These are phyloP conservation scores for Rhipidocladum racemiflorum DNA, from an alignment of 176 grass and related monocot species.

Conservation along the genomic window DNA sequence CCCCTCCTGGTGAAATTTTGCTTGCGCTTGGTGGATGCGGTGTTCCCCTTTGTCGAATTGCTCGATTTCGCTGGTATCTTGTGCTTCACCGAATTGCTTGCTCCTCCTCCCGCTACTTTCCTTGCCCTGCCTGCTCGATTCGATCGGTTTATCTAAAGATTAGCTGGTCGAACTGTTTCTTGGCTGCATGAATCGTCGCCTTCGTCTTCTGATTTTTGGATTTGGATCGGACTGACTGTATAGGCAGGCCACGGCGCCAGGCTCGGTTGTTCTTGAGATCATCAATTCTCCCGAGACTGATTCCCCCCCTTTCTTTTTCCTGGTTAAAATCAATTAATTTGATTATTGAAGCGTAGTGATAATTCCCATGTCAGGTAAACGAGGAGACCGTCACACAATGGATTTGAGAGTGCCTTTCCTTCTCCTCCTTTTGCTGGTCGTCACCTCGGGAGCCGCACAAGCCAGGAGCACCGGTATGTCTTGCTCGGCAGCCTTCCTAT, in stretches of 20 bases:
- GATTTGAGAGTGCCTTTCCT: not conserved
- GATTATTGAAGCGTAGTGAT: not conserved
- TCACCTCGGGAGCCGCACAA: constrained; percentile 30
- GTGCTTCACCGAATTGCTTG: not conserved
- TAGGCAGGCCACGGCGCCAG: no score
- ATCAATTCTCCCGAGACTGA: no score
- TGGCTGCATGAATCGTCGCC: not conserved
- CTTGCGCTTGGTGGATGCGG: not conserved
- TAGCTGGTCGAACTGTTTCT: not conserved
- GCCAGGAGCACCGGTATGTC: constrained; percentile 17
- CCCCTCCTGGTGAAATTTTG: no score
- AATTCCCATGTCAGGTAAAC: not conserved
- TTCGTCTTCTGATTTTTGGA: not conserved
- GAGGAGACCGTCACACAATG: not conserved
- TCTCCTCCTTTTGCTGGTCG: constrained; percentile 21
- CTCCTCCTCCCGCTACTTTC: no score
- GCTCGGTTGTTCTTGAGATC: no score
- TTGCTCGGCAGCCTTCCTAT: not conserved
- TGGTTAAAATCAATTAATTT: not conserved
- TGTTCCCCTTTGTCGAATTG: no score
- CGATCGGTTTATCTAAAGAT: not conserved
- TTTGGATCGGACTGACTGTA: not conserved
- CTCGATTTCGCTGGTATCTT: no score
- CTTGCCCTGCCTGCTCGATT: not conserved
- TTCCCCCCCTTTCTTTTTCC: not conserved